Evolutionary conservation across 2,329 filamentous ascomycete genomes (phyloP), one percentile per base, ranked within the genome.

Genomic region (Dactylella cylindrospora): DNA sequence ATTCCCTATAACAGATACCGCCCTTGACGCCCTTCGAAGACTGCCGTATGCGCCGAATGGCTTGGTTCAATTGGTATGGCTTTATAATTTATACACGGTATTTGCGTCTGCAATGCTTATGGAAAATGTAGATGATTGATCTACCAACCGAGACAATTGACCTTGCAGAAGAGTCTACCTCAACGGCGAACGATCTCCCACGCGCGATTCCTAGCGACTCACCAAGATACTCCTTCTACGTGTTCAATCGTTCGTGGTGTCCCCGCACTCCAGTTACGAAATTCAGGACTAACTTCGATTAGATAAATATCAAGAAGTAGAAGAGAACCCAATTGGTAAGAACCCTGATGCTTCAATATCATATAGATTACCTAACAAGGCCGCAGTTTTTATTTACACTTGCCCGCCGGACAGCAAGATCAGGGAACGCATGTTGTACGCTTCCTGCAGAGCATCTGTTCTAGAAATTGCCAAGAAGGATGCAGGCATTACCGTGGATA

Each of bases 351-450:
- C 41, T 49, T 5, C 26, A 9, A 40, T 36, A 47, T n/a, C n/a
- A n/a, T n/a, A n/a, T n/a, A 9, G 28, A 31, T 31, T 31, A 9
- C 36, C 32, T 64, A 32, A 43, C 23, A 29, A n/a, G 5, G 15
- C 4, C 26, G 51, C 31, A 40, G 77, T 91, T 4, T 93, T 93
- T 75, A 83, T 93, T 71, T 91, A 90, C 74, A 91, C 87, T 4
- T 90, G 86, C 72, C 88, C 88, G 0, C 76, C 80, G 0, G 80
- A 76, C 22, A 82, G 79, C 46, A 87, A 84, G 74, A 86, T 93
- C 75, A 90, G 88, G 75, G 85, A 86, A 74, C 79, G 87, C 66
- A 94, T 94, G 88, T 74, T 93, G 70, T 93, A 93, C 71, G 86
- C 88, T 19, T 76, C 77, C 22, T 76, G 73, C 60, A 73, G 77